Percentiles rank a stretch among this genome's conserved stretches.
Conservation (phyloP, 176 grass and related monocot genomes). For the Aegilops longissima region DNA sequence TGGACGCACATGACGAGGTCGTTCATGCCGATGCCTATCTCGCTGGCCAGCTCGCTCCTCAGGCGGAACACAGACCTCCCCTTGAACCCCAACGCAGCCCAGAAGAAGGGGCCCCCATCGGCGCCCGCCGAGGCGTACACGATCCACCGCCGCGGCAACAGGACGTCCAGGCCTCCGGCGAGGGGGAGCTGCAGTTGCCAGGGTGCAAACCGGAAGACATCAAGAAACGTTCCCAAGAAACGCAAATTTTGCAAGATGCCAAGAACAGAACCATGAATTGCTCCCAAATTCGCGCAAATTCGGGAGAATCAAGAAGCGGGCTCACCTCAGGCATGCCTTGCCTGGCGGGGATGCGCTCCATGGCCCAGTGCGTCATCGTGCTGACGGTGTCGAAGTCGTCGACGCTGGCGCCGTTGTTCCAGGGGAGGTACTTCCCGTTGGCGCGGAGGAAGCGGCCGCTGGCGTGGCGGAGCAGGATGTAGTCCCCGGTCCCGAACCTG, state of each 20-base stretch:
- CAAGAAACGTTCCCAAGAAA: neutral
- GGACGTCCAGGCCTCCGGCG: neutral
- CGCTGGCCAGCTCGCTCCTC: neutral
- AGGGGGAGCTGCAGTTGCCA: neutral
- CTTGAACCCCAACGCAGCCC: neutral
- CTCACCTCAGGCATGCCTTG: neutral
- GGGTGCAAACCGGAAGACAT: too few species aligned
- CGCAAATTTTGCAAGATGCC: too few species aligned
- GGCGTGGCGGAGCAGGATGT: neutral
- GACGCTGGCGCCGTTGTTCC: neutral
- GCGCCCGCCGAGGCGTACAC: neutral
- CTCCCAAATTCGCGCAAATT: neutral
- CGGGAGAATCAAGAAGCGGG: neutral
- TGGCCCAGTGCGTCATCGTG: conserved; percentile 1
- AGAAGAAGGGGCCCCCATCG: neutral
- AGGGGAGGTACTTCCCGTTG: neutral
- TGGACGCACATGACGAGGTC: neutral
- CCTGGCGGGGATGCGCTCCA: neutral
- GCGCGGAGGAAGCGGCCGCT: conserved; percentile 15
- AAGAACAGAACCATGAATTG: too few species aligned
- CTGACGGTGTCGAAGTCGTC: neutral
- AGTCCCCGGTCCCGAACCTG: neutral
- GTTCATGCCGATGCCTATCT: neutral
- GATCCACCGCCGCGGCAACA: neutral
- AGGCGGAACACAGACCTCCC: neutral